These are phyloP conservation scores for Metschnikowia koreensis DNA, from an alignment of 805 yeast genomes.

Conservation along the genomic window DNA sequence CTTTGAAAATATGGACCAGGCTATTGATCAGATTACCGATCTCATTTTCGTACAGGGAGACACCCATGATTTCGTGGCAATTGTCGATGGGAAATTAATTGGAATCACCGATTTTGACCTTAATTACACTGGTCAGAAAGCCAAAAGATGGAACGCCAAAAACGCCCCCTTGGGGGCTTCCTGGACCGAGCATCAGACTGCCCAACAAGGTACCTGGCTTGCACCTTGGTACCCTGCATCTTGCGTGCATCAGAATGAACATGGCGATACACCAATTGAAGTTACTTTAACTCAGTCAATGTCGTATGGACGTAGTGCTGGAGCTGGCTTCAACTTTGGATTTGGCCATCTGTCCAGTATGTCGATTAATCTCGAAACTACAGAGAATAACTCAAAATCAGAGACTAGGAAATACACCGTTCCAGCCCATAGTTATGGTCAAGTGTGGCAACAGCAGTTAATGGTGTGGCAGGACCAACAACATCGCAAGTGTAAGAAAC, in stretches of 20 bases:
- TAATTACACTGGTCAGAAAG: neutral
- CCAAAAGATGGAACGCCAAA: constrained; percentile 1
- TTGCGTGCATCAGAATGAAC: constrained; percentile 4
- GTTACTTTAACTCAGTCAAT: neutral
- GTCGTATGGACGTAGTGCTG: neutral
- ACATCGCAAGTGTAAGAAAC: neutral
- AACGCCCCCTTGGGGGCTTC: constrained; percentile 2
- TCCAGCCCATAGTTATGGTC: constrained; percentile 5
- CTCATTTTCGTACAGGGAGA: neutral
- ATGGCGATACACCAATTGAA: neutral
- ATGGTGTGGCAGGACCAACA: constrained; percentile 12
- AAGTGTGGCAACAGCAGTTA: constrained; percentile 8
- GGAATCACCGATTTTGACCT: neutral
- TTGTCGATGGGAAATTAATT: neutral
- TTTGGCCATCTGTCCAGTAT: neutral
- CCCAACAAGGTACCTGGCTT: constrained; percentile 2
- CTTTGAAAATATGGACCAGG: neutral
- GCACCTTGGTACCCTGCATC: constrained; percentile 9
- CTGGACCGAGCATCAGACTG: constrained; percentile 1
- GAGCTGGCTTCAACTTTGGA: neutral
- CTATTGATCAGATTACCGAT: constrained; percentile 1
- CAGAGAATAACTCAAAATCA: neutral
- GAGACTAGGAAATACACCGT: neutral
- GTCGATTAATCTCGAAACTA: neutral
- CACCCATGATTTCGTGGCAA: neutral